These are phyloP conservation scores for Chlamydomonas incerta DNA, from an alignment of 139 green algal species.

Conservation along the genomic window DNA sequence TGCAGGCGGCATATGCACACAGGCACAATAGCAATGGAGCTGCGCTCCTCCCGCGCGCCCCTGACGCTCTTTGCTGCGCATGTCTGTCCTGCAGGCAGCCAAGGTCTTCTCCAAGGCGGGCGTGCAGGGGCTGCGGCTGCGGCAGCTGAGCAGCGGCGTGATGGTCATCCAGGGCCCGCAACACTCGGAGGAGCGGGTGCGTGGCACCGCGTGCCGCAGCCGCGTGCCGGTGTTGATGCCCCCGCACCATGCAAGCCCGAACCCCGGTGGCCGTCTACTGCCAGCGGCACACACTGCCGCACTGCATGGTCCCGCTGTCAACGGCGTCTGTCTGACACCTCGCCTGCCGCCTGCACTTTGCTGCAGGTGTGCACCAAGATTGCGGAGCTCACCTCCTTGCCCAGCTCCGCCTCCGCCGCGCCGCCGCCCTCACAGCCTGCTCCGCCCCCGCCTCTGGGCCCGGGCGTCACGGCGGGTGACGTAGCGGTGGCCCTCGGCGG, in stretches of 20 bases:
- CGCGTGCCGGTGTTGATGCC: too few relatives aligned
- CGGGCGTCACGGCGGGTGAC: conserved; percentile 64
- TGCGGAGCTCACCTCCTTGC: background rate
- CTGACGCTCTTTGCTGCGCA: too few relatives aligned
- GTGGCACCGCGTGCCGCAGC: too few relatives aligned
- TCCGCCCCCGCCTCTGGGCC: conserved; percentile 54
- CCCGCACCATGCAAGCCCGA: too few relatives aligned
- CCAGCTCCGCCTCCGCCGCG: background rate
- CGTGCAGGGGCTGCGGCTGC: conserved; percentile 52
- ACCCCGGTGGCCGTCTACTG: too few relatives aligned
- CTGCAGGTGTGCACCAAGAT: conserved; percentile 29
- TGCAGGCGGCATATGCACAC: too few relatives aligned
- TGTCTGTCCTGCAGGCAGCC: conserved; percentile 51
- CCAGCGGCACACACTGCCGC: too few relatives aligned
- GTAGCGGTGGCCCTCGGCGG: conserved; percentile 64
- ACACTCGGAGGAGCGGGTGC: conserved; percentile 71
- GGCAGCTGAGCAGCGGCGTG: conserved; percentile 74
- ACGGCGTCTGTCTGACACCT: background rate
- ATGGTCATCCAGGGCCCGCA: conserved; percentile 73
- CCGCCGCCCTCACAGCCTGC: background rate
- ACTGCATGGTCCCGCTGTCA: background rate
- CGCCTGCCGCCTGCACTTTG: background rate
- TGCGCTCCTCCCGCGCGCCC: too few relatives aligned
- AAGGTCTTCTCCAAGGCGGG: conserved; percentile 62
- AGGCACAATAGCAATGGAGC: too few relatives aligned